Percentiles rank a stretch among this genome's conserved stretches.
Evolutionary conservation across 2,329 filamentous ascomycete genomes (phyloP).

Genomic region (Monosporascus sp.): DNA sequence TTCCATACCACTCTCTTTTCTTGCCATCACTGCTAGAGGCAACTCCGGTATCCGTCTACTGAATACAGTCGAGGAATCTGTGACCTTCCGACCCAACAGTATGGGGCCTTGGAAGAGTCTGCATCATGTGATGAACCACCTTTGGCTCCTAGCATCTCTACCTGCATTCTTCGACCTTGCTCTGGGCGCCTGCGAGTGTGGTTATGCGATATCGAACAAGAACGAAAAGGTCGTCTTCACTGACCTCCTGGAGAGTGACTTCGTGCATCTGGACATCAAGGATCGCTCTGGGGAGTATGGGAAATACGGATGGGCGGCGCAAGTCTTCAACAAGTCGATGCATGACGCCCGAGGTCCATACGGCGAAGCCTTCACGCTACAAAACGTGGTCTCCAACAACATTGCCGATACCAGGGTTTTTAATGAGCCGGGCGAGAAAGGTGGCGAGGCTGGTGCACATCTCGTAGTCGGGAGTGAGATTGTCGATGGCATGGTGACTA

Average conservation of each 20-base stretch:
- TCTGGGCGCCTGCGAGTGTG: constrained; percentile 61
- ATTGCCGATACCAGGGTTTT: constrained; percentile 35
- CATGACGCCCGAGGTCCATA: constrained; percentile 54
- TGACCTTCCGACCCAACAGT: not conserved
- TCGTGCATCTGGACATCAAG: constrained; percentile 46
- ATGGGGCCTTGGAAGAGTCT: not conserved
- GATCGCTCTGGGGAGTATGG: constrained; percentile 36
- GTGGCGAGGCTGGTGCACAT: constrained; percentile 46
- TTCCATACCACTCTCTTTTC: not conserved
- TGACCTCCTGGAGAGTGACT: constrained; percentile 67
- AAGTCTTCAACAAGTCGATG: constrained; percentile 61
- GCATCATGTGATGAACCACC: constrained; percentile 4
- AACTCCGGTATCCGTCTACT: not conserved
- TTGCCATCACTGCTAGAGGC: not conserved
- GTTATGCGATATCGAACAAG: constrained; percentile 53
- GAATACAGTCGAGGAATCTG: not conserved
- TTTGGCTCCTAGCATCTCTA: constrained; percentile 10
- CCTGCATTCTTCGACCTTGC: constrained; percentile 13
- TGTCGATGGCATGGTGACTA: constrained; percentile 48
- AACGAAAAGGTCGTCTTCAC: constrained; percentile 51
- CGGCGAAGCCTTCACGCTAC: constrained; percentile 55
- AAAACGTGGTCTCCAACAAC: constrained; percentile 53
- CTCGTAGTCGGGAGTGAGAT: constrained; percentile 46
- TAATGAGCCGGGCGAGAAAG: constrained; percentile 37
- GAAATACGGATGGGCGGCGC: constrained; percentile 50